Conservation (phyloP, 345 rosid genomes). For the Crucihimalaya himalaica region DNA sequence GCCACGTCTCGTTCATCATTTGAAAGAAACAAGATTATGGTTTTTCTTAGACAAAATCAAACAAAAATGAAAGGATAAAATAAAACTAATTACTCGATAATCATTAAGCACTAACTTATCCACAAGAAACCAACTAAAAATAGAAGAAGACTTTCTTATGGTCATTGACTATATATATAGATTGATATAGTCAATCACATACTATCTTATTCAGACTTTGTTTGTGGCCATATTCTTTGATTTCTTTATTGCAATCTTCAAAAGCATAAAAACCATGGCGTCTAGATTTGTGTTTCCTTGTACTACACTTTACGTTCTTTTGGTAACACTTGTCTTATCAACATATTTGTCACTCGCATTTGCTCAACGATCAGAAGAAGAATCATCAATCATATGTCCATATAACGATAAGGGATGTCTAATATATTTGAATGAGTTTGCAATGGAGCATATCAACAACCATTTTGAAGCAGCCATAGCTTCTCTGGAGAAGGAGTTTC, state of each 20-base stretch:
- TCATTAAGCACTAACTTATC: background rate
- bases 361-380: background rate
- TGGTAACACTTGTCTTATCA: background rate
- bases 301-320: background rate
- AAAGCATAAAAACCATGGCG: background rate
- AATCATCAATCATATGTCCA: background rate
- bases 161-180: background rate
- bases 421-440: background rate
- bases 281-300: background rate
- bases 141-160: background rate
- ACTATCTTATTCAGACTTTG: background rate
- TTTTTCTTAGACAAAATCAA: no score
- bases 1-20: conserved; percentile 1
- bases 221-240: background rate
- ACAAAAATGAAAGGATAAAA: background rate
- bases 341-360: background rate
- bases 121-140: background rate
- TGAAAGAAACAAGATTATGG: background rate
- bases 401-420: background rate
- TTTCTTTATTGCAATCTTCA: background rate
- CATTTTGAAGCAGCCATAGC: background rate
- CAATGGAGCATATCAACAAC: background rate
- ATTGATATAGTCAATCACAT: background rate
- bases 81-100: background rate
- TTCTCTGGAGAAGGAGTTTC: background rate